These are phyloP conservation scores for Ceratobasidium sp. DNA, from an alignment of 1,284 basidiomycete genomes.

Conservation along the genomic window DNA sequence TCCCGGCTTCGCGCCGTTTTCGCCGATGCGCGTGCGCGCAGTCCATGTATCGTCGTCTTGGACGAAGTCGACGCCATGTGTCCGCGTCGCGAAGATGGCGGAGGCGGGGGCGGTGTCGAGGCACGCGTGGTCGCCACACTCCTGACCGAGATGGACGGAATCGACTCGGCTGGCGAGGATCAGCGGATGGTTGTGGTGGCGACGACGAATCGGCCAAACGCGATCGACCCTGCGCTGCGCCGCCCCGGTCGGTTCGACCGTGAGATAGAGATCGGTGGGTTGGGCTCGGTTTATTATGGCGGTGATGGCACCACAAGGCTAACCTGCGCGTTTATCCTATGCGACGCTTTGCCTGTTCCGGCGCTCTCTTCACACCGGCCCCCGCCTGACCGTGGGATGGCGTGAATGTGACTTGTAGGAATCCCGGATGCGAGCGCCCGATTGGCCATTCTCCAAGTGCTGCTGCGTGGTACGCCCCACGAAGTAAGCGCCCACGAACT, in stretches of 20 bases:
- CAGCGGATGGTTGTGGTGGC: slow-evolving; percentile 91
- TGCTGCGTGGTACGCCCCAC: slow-evolving; percentile 86
- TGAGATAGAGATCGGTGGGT: slow-evolving; percentile 94
- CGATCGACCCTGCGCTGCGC: slow-evolving; percentile 95
- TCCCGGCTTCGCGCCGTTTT: slow-evolving; percentile 91
- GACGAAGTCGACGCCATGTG: slow-evolving; percentile 98
- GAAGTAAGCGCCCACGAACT: slow-evolving; percentile 73
- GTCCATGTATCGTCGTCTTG: slow-evolving; percentile 92
- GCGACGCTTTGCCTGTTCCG: slow-evolving; percentile 2
- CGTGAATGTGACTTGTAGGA: slow-evolving; percentile 63
- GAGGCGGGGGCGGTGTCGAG: slow-evolving; percentile 90
- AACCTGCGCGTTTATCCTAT: slow-evolving; percentile 1
- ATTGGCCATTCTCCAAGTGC: slow-evolving; percentile 83
- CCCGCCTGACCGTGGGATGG: slow-evolving; percentile 2
- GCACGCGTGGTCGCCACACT: slow-evolving; percentile 95
- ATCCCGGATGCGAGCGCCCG: slow-evolving; percentile 90
- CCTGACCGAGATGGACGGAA: slow-evolving; percentile 95
- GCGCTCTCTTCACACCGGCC: not conserved
- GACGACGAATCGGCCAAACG: slow-evolving; percentile 97
- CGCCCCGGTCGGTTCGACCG: slow-evolving; percentile 96
- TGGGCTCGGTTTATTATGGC: slow-evolving; percentile 8
- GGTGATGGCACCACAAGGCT: not conserved
- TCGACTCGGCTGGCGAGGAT: slow-evolving; percentile 66
- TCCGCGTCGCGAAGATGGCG: slow-evolving; percentile 87
- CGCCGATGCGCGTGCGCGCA: slow-evolving; percentile 80